Evolutionary conservation across 1,284 basidiomycete species (phyloP).

Genomic region (Irpex sp.): DNA sequence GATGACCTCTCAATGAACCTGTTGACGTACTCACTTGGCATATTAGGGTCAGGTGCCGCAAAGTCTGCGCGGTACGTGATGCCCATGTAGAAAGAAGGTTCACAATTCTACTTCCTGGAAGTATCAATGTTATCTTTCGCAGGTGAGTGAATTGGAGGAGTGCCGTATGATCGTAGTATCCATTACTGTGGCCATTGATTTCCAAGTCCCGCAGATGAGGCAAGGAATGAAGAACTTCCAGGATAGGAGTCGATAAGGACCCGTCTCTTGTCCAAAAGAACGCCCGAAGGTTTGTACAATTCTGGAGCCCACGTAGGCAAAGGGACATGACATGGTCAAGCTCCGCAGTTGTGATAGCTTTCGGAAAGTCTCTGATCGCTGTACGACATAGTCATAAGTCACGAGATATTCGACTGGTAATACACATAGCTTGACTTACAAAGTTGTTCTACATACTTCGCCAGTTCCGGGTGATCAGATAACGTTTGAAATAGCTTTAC

Average conservation of each 20-base stretch:
- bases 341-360: conserved; percentile 31
- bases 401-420: not conserved
- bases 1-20: conserved; percentile 1
- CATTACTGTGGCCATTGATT: conserved; percentile 60
- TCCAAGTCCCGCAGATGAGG: conserved; percentile 50
- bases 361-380: conserved; percentile 70
- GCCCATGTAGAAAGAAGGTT: conserved; percentile 49
- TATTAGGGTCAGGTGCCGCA: conserved; percentile 57
- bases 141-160: conserved; percentile 42
- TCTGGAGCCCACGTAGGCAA: conserved; percentile 48
- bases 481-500: conserved; percentile 51
- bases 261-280: conserved; percentile 78
- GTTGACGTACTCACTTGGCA: conserved; percentile 50
- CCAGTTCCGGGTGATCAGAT: conserved; percentile 42
- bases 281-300: conserved; percentile 55
- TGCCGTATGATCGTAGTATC: conserved; percentile 45
- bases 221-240: conserved; percentile 44
- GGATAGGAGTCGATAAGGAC: conserved; percentile 53
- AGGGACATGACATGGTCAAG: conserved; percentile 32
- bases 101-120: conserved; percentile 59
- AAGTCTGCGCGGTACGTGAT: conserved; percentile 34
- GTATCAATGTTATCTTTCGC: conserved; percentile 56
- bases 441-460: conserved; percentile 32
- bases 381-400: not conserved
- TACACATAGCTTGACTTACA: not conserved